Conservation (phyloP, 176 grass and related monocot genomes). For the Bonia amplexicaulis region DNA sequence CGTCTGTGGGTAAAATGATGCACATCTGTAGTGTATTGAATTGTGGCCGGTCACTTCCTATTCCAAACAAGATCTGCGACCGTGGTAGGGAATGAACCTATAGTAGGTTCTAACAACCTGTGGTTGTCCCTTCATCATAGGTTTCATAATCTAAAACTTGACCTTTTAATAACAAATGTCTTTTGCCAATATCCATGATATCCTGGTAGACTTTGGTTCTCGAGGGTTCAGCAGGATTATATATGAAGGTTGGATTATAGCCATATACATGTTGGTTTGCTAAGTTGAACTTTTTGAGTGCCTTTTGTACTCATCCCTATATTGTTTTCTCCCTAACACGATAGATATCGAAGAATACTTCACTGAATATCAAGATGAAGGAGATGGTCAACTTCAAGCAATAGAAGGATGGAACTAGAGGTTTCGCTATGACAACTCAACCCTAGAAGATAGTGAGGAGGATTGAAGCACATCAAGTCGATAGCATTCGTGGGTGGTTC, state of each 20-base stretch:
- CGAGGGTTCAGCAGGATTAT: too few relatives aligned
- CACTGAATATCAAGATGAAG: background rate
- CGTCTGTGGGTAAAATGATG: background rate
- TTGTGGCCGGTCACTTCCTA: background rate
- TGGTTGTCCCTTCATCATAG: too few relatives aligned
- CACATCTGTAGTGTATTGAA: background rate
- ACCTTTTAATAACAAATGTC: background rate
- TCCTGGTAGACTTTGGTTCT: background rate
- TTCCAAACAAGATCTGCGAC: fast-evolving
- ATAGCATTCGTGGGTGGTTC: background rate
- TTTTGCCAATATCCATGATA: background rate
- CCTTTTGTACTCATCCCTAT: background rate
- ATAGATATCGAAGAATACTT: background rate
- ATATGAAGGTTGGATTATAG: background rate
- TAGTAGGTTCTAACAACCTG: background rate
- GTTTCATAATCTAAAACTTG: too few relatives aligned
- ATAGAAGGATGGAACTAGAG: background rate
- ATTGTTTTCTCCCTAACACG: background rate
- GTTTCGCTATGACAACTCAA: background rate
- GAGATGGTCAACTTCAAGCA: background rate
- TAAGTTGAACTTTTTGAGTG: background rate
- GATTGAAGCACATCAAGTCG: background rate
- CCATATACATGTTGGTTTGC: background rate
- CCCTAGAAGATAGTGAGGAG: too few relatives aligned
- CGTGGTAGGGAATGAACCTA: background rate